phyloP scores from a whole-genome alignment of 768 basidiomycete genomes.

The Chlorophyllum brunneum region DNA sequence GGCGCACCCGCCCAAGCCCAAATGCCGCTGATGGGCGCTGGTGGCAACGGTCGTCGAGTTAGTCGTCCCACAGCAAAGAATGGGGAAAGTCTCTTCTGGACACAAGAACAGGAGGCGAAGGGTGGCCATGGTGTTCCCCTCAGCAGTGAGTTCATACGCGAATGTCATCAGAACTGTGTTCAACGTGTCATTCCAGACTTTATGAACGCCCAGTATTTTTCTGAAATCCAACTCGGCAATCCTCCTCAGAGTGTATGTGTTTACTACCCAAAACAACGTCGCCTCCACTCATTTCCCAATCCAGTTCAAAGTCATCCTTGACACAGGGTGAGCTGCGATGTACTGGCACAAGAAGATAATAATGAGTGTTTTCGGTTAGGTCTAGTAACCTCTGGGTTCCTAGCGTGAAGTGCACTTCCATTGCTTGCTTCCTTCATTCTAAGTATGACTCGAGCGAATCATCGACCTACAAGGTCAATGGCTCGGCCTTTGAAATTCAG shows the following conservation, averaged over 20 bases:
- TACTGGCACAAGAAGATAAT: too few species aligned
- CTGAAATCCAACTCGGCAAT: slow-evolving; percentile 78
- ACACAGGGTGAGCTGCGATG: slow-evolving; percentile 62
- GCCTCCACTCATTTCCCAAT: slow-evolving; percentile 6
- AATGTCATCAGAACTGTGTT: background rate
- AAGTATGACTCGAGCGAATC: slow-evolving; percentile 86
- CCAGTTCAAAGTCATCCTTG: slow-evolving; percentile 91
- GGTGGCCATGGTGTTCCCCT: slow-evolving; percentile 88
- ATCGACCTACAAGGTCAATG: slow-evolving; percentile 86
- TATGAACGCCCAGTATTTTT: slow-evolving; percentile 97
- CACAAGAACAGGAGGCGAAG: slow-evolving; percentile 61
- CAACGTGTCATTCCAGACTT: slow-evolving; percentile 57
- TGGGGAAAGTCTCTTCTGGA: slow-evolving; percentile 72
- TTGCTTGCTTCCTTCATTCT: slow-evolving; percentile 89
- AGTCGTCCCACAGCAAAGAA: slow-evolving; percentile 31
- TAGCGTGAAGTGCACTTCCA: slow-evolving; percentile 73
- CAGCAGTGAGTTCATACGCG: slow-evolving; percentile 58
- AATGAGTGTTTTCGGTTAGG: slow-evolving; percentile 28
- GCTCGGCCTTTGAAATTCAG: slow-evolving; percentile 82
- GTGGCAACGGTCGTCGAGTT: slow-evolving; percentile 66
- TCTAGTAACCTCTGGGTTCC: slow-evolving; percentile 97
- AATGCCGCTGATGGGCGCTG: slow-evolving; percentile 68
- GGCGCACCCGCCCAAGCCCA: slow-evolving; percentile 44
- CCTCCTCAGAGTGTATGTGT: slow-evolving; percentile 74
- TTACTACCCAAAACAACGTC: background rate